Conservation (phyloP, 208 protist species). For the Acanthamoeba healyi region DNA sequence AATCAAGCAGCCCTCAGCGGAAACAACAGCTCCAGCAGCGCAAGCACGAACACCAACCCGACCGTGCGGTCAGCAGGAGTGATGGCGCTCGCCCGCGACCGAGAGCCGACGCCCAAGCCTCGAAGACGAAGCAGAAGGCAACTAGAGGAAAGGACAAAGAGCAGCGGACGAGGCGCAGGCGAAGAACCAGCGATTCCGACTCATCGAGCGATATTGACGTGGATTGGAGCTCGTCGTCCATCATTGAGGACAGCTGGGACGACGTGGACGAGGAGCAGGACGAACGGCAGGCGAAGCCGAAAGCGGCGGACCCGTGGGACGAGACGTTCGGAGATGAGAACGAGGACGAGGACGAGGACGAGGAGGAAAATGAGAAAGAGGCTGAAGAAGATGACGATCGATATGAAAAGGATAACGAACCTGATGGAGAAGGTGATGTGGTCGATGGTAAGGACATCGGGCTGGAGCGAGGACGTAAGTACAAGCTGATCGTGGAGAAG, state of each 20-base stretch:
- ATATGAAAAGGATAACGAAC: background rate
- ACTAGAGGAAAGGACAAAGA: background rate
- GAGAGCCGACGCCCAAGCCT: background rate
- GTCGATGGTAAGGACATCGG: constrained; percentile 35
- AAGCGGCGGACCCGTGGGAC: background rate
- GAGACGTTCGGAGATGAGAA: background rate
- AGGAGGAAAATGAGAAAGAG: background rate
- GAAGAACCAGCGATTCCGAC: background rate
- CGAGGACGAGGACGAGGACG: background rate
- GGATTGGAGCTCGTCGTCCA: constrained; percentile 57
- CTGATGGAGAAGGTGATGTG: background rate
- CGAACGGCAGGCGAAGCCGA: background rate
- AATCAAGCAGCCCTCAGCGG: background rate
- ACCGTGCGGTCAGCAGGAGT: too few relatives aligned
- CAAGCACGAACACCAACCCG: too few relatives aligned
- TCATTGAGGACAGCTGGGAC: background rate
- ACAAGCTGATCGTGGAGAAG: constrained; percentile 60
- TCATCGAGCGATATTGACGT: constrained; percentile 71
- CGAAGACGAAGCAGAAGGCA: background rate
- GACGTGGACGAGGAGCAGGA: background rate
- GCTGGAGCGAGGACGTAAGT: constrained; percentile 44
- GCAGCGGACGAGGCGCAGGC: background rate
- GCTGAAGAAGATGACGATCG: background rate
- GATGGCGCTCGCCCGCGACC: too few relatives aligned
- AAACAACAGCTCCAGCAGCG: background rate